phyloP scores from a whole-genome alignment of 1,284 basidiomycete species.

The Irpex sp. region DNA sequence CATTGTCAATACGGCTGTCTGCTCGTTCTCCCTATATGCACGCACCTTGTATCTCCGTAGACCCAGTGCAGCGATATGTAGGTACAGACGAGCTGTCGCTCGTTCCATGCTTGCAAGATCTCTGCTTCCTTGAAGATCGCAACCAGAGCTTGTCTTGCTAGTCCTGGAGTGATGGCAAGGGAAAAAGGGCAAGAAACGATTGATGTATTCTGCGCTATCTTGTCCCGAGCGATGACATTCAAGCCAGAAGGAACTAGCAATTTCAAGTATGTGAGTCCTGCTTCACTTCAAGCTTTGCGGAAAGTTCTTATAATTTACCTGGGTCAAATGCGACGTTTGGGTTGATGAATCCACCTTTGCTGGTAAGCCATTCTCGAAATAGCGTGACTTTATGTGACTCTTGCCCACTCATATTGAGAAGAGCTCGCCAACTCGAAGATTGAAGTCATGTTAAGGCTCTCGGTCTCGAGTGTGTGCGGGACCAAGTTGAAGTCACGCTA shows the following conservation, averaged over 20 bases:
- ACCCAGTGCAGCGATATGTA: constrained; percentile 76
- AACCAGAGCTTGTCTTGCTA: constrained; percentile 42
- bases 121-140: constrained; percentile 32
- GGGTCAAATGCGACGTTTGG: constrained; percentile 36
- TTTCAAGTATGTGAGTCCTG: neutral
- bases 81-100: constrained; percentile 67
- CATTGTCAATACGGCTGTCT: neutral
- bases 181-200: constrained; percentile 76
- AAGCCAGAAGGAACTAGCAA: constrained; percentile 49
- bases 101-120: constrained; percentile 42
- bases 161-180: constrained; percentile 63
- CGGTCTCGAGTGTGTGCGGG: too few species aligned
- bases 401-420: neutral
- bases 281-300: too few species aligned
- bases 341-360: constrained; percentile 48
- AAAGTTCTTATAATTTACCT: constrained; percentile 29
- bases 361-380: constrained; percentile 47
- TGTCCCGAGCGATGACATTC: constrained; percentile 47
- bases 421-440: too few species aligned
- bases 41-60: constrained; percentile 27
- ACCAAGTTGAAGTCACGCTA: too few species aligned
- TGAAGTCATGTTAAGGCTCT: too few species aligned
- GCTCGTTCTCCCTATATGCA: constrained; percentile 1
- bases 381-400: neutral
- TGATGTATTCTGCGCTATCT: constrained; percentile 47